These are phyloP conservation scores for Dictyostelium discoideum DNA, from an alignment of 78 protist species.

Conservation along the genomic window DNA sequence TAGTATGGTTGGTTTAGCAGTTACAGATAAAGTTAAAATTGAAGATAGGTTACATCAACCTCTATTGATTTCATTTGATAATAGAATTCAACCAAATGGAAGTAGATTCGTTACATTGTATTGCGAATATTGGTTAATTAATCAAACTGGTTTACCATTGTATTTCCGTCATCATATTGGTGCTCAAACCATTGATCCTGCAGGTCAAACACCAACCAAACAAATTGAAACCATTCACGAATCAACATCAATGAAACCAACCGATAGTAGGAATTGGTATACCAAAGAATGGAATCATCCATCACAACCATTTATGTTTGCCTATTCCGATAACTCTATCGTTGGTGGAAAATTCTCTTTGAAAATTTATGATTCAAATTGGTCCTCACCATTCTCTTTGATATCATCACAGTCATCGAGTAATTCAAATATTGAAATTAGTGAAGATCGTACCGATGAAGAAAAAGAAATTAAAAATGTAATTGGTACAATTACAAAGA, in stretches of 20 bases:
- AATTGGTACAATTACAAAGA: background rate
- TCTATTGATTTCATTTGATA: slow-evolving; percentile 52
- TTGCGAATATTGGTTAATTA: slow-evolving; percentile 80
- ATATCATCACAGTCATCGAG: background rate
- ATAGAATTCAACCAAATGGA: slow-evolving; percentile 56
- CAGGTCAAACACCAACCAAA: slow-evolving; percentile 32
- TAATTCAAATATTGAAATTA: slow-evolving; percentile 34
- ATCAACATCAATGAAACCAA: background rate
- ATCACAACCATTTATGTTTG: slow-evolving; percentile 68
- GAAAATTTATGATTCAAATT: slow-evolving; percentile 40
- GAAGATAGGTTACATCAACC: slow-evolving; percentile 21
- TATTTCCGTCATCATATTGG: slow-evolving; percentile 71
- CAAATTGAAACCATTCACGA: background rate
- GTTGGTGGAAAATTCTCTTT: slow-evolving; percentile 56
- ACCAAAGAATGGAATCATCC: slow-evolving; percentile 59
- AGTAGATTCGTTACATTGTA: slow-evolving; percentile 32
- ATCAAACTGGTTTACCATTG: slow-evolving; percentile 80
- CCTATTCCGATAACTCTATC: slow-evolving; percentile 27
- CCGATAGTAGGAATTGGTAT: slow-evolving; percentile 27
- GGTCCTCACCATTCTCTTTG: slow-evolving; percentile 66
- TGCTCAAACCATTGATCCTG: slow-evolving; percentile 71
- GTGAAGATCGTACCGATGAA: slow-evolving; percentile 42
- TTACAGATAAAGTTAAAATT: slow-evolving; percentile 31
- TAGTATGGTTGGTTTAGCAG: background rate
- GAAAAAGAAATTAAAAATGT: slow-evolving; percentile 47